These are phyloP conservation scores for Hansfordia pulvinata DNA, from an alignment of 2,329 filamentous ascomycete genomes.

Conservation along the genomic window DNA sequence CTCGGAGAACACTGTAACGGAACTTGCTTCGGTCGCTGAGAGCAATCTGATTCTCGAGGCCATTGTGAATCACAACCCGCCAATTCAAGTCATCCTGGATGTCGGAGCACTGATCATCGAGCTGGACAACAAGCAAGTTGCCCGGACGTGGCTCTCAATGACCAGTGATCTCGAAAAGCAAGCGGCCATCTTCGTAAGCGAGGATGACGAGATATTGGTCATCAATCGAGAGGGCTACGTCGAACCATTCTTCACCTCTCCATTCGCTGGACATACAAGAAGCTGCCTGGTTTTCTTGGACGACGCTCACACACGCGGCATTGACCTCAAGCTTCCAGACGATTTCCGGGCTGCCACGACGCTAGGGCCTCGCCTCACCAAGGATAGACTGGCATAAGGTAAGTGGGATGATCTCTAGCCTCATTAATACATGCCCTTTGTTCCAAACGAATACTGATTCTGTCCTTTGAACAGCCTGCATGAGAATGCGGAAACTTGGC, in stretches of 20 bases:
- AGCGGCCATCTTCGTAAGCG: slow-evolving; percentile 43
- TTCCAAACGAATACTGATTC: not conserved
- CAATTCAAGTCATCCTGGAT: slow-evolving; percentile 49
- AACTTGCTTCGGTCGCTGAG: not conserved
- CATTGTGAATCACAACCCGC: slow-evolving; percentile 22
- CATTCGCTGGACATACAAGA: slow-evolving; percentile 41
- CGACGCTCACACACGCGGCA: slow-evolving; percentile 57
- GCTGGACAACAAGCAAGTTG: slow-evolving; percentile 40
- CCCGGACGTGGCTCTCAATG: slow-evolving; percentile 35
- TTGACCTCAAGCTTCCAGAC: slow-evolving; percentile 47
- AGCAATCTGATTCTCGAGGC: slow-evolving; percentile 24
- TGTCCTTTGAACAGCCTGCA: slow-evolving; percentile 36
- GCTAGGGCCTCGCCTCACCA: slow-evolving; percentile 48
- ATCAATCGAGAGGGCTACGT: slow-evolving; percentile 30
- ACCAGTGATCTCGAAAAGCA: slow-evolving; percentile 13
- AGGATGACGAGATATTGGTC: slow-evolving; percentile 38
- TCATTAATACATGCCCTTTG: not conserved
- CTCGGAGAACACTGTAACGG: slow-evolving; percentile 29
- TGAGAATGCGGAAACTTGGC: slow-evolving; percentile 58
- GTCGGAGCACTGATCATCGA: slow-evolving; percentile 60
- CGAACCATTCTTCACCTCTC: slow-evolving; percentile 41
- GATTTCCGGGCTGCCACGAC: slow-evolving; percentile 53
- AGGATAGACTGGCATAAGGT: slow-evolving; percentile 59
- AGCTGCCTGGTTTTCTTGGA: slow-evolving; percentile 55
- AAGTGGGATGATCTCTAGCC: slow-evolving; percentile 10